Conservation (phyloP, 2,329 filamentous ascomycete species). For the Sporothrix luriei region DNA sequence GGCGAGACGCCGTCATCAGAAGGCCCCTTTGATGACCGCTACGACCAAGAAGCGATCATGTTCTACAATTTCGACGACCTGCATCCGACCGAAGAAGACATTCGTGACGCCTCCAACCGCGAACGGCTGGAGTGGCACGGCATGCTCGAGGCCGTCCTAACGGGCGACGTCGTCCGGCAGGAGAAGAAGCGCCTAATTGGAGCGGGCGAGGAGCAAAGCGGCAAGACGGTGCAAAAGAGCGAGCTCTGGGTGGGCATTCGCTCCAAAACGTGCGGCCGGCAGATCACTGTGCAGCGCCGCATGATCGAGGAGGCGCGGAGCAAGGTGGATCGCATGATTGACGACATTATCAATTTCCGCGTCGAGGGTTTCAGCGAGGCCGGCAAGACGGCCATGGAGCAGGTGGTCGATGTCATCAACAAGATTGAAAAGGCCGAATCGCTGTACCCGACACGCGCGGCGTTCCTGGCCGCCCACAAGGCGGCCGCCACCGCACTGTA, state of each 20-base stretch:
- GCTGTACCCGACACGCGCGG: constrained; percentile 78
- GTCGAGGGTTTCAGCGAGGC: constrained; percentile 92
- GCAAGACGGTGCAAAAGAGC: constrained; percentile 69
- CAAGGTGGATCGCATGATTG: constrained; percentile 72
- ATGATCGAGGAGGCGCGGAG: constrained; percentile 83
- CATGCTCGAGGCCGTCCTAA: constrained; percentile 93
- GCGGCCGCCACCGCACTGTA: constrained; percentile 76
- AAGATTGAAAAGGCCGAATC: constrained; percentile 89
- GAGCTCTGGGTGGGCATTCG: constrained; percentile 88
- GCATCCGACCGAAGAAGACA: constrained; percentile 84
- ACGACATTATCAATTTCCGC: constrained; percentile 89
- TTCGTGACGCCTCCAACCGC: constrained; percentile 82
- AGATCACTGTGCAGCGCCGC: constrained; percentile 79
- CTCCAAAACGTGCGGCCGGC: constrained; percentile 79
- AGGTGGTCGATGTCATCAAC: constrained; percentile 84
- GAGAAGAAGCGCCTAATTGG: constrained; percentile 96
- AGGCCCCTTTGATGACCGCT: constrained; percentile 78
- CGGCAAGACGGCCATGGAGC: constrained; percentile 81
- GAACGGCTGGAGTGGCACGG: constrained; percentile 97
- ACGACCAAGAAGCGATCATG: constrained; percentile 89
- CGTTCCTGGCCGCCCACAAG: constrained; percentile 74
- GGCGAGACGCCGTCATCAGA: constrained; percentile 89
- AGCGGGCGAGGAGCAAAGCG: constrained; percentile 61
- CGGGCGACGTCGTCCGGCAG: constrained; percentile 94
- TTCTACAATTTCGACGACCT: constrained; percentile 90